Evolutionary conservation across 1,139 yeast genomes (phyloP).

Genomic region (Waltiozyma solani): DNA sequence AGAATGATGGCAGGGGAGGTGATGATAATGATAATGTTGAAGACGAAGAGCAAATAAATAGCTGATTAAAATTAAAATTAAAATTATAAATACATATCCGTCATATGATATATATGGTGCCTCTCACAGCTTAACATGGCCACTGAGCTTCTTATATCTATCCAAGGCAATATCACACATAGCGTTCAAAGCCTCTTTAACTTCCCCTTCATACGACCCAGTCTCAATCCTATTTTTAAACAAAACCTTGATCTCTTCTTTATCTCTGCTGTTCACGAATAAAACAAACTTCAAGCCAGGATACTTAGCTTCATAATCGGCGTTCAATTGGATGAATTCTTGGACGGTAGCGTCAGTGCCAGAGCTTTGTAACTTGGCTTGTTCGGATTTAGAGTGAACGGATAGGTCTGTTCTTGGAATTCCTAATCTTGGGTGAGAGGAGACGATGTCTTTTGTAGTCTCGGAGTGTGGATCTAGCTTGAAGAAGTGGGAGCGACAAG

Average conservation of each 20-base stretch:
- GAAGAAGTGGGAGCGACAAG: conserved; percentile 7
- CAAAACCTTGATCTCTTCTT: conserved; percentile 53
- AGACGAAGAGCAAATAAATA: no score
- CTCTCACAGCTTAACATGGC: background rate
- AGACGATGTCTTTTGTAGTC: conserved; percentile 35
- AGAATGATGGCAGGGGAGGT: background rate
- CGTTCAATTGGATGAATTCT: conserved; percentile 43
- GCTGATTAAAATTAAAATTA: no score
- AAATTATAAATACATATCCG: no score
- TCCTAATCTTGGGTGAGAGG: conserved; percentile 90
- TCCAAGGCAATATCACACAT: conserved; percentile 89
- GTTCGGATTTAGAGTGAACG: conserved; percentile 62
- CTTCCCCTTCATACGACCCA: conserved; percentile 43
- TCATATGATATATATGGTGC: background rate
- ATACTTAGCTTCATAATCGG: conserved; percentile 52
- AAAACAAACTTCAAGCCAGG: conserved; percentile 88
- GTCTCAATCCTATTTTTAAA: conserved; percentile 54
- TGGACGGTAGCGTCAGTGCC: conserved; percentile 31
- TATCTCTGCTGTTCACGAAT: conserved; percentile 75
- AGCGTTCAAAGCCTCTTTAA: conserved; percentile 60
- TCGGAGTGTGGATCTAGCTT: conserved; percentile 8
- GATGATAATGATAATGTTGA: no score
- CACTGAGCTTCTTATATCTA: conserved; percentile 44
- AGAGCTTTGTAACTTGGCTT: conserved; percentile 42
- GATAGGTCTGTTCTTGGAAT: conserved; percentile 43